These are phyloP conservation scores for Dothiorella sarmentorum DNA, from an alignment of 2,329 filamentous ascomycete species.

Conservation along the genomic window DNA sequence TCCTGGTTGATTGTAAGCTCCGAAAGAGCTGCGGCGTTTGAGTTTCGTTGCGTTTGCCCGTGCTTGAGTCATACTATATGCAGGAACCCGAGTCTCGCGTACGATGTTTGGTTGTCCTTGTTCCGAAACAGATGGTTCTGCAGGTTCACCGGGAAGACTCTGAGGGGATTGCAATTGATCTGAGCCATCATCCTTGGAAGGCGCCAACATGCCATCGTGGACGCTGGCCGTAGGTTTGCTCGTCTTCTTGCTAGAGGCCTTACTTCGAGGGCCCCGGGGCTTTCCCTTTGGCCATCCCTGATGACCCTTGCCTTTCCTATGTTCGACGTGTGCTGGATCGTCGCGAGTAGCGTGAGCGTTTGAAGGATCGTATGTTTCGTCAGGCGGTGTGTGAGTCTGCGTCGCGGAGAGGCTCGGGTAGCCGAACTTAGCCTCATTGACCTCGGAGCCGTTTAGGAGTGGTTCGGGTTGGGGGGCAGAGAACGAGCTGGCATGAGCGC, in stretches of 20 bases:
- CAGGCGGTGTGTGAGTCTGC: slow-evolving; percentile 41
- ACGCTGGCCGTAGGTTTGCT: slow-evolving; percentile 30
- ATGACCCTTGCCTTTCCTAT: slow-evolving; percentile 34
- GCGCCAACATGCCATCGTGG: slow-evolving; percentile 19
- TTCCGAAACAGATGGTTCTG: slow-evolving; percentile 11
- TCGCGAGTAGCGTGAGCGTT: slow-evolving; percentile 21
- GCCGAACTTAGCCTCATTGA: background rate
- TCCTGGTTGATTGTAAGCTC: background rate
- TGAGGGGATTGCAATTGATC: slow-evolving; percentile 35
- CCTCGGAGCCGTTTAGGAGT: background rate
- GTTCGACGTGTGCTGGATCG: slow-evolving; percentile 22
- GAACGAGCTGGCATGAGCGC: background rate
- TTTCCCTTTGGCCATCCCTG: slow-evolving; percentile 48
- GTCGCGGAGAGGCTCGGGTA: slow-evolving; percentile 21
- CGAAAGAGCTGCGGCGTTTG: slow-evolving; percentile 15
- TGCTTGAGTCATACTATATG: background rate
- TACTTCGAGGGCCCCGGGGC: slow-evolving; percentile 38
- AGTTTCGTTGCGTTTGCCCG: background rate
- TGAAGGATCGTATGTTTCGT: slow-evolving; percentile 27
- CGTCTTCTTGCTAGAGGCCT: slow-evolving; percentile 34
- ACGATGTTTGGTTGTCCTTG: background rate
- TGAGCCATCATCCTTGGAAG: slow-evolving; percentile 14
- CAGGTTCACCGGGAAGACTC: slow-evolving; percentile 30
- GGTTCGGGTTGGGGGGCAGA: slow-evolving; percentile 1
- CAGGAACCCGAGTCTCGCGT: background rate